Conservation (phyloP, 208 protist genomes). For the Herpetomonas samuelpessoai region DNA sequence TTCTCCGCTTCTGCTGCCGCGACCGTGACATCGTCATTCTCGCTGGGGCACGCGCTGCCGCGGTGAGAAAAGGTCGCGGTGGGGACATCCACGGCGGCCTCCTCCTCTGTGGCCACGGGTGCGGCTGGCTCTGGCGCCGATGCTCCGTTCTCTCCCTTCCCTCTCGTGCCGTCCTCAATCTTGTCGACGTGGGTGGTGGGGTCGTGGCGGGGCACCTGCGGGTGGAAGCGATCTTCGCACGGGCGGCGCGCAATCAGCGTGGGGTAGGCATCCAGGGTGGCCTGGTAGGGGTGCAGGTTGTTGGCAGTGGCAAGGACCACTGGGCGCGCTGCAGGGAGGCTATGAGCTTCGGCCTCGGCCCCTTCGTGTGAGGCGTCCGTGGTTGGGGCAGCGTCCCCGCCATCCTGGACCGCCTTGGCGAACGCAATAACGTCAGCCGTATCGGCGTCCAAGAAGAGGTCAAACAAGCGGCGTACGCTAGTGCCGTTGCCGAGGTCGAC, state of each 20-base stretch:
- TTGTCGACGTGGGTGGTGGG: background rate
- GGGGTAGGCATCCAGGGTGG: background rate
- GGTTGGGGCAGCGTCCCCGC: background rate
- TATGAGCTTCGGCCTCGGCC: background rate
- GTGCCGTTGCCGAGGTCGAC: conserved; percentile 27
- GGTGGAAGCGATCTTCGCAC: background rate
- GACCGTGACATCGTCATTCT: background rate
- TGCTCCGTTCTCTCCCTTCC: too few relatives aligned
- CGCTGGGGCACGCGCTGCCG: background rate
- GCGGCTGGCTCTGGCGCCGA: background rate
- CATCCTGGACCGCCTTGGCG: conserved; percentile 3
- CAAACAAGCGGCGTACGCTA: background rate
- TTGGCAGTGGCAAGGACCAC: background rate
- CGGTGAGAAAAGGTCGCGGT: background rate
- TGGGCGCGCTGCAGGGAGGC: too few relatives aligned
- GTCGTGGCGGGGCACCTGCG: too few relatives aligned
- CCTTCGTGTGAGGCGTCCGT: background rate
- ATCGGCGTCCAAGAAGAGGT: conserved; percentile 4
- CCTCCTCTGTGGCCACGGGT: background rate
- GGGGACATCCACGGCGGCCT: background rate
- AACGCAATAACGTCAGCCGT: conserved; percentile 26
- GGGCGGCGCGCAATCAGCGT: background rate
- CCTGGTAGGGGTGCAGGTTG: background rate
- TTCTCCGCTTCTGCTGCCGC: background rate
- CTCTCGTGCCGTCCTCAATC: background rate